Evolutionary conservation across 768 basidiomycete species (phyloP), one percentile per base, ranked within the genome.

Genomic region (Hirschioporus abietinus): DNA sequence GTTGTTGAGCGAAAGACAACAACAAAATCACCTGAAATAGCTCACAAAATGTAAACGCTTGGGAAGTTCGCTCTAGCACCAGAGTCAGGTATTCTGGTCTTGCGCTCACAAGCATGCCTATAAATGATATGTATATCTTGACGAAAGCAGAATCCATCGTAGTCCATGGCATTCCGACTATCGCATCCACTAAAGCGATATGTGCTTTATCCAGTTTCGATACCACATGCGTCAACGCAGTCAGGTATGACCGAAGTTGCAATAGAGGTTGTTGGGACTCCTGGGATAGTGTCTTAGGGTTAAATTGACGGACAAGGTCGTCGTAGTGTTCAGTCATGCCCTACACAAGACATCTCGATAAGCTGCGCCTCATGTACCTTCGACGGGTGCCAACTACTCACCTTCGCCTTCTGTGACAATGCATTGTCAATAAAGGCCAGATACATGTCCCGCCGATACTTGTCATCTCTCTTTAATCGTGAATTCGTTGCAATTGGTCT

Each of bases 61-160:
- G 88, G 15, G 94, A 86, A 57, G 92, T 88, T 78, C 86, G 95
- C 66, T 84, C 83, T 6, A 98, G 86, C 7, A 98, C 88, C 64
- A 91, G 82, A 25, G 89, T 90, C 35, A 96, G 83, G 77, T 96
- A 98, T 78, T 97, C 94, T 67, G 96, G 93, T 68, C 91, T 81
- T 25, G 96, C 93, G 68, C 92, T 94, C 70, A 96, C 85, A 57
- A 99, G 86, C 81, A 96, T 93, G 27, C 93, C 92, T 62, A 95
- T 86, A 74, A 97, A 97, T 36, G 90, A 84, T 34, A 89, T 90
- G 78, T 96, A 98, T 5, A 89, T 88, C 76, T 90, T 91, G 64
- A 96, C 95, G 70, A 96, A 92, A 35, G 81, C 79, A 35, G 85
- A 85, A 73, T 96, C 95, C 77, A 94, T 86, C n/a, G 88, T 92